Conservation (phyloP, 192 early-diverging fungal species). For the Pilaira anomala region DNA sequence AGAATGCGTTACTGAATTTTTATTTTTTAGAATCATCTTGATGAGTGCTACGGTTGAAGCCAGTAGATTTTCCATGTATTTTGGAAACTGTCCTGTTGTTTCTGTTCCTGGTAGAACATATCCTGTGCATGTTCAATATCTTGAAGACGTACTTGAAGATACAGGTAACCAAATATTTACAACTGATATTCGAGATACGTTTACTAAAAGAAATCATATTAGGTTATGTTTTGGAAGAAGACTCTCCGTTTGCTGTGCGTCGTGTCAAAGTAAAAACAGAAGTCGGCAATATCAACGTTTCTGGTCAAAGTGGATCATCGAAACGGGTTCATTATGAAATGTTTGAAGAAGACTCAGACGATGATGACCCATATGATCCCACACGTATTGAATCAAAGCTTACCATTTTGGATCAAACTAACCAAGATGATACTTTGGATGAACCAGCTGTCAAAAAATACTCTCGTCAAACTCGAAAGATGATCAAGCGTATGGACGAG, state of each 20-base stretch:
- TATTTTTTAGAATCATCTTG: too few species aligned
- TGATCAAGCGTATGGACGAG: slow-evolving; percentile 49
- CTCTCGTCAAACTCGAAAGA: slow-evolving; percentile 31
- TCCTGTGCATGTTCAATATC: slow-evolving; percentile 51
- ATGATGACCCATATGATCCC: slow-evolving; percentile 27
- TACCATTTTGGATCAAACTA: neutral
- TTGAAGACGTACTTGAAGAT: slow-evolving; percentile 69
- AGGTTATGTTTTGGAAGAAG: slow-evolving; percentile 49
- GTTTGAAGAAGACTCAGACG: slow-evolving; percentile 31
- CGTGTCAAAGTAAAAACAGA: slow-evolving; percentile 8
- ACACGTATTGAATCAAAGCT: slow-evolving; percentile 15
- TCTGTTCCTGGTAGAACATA: slow-evolving; percentile 59
- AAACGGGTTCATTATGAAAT: slow-evolving; percentile 30
- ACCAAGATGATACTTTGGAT: neutral
- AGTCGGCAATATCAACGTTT: slow-evolving; percentile 5
- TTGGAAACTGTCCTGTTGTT: slow-evolving; percentile 57
- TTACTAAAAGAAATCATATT: neutral
- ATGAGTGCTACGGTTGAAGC: slow-evolving; percentile 80
- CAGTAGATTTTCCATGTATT: slow-evolving; percentile 58
- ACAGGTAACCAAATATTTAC: slow-evolving; percentile 35
- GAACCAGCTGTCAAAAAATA: slow-evolving; percentile 5
- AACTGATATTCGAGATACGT: slow-evolving; percentile 9
- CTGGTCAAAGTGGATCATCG: slow-evolving; percentile 43
- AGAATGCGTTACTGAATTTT: slow-evolving; percentile 5
- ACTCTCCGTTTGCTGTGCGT: slow-evolving; percentile 40